Evolutionary conservation across 148 eudicot species (phyloP).

Genomic region (Vaccinium vitisidaea): DNA sequence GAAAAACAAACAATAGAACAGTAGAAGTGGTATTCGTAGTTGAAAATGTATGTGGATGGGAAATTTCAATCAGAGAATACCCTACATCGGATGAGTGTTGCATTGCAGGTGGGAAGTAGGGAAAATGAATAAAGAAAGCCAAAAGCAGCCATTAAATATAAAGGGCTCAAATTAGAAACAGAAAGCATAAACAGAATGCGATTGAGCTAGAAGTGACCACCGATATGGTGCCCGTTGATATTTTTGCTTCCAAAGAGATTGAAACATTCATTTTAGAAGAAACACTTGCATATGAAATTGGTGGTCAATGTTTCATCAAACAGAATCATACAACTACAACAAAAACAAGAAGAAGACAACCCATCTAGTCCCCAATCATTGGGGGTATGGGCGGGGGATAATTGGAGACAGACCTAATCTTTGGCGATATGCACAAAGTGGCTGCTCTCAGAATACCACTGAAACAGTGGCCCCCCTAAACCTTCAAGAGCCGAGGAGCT

Average conservation of each 20-base stretch:
- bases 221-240: not conserved
- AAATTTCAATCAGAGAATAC: not conserved
- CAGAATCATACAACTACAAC: not conserved
- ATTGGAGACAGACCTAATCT: too few species aligned
- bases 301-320: not conserved
- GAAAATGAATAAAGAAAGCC: not conserved
- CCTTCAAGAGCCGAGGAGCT: too few species aligned
- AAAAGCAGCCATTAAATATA: not conserved
- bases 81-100: not conserved
- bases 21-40: not conserved
- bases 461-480: too few species aligned
- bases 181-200: not conserved
- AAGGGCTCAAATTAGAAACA: slow-evolving; percentile 8
- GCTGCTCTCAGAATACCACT: too few species aligned
- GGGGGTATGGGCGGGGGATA: too few species aligned
- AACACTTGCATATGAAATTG: not conserved
- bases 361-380: too few species aligned
- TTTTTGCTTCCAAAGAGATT: not conserved
- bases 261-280: not conserved
- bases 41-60: not conserved
- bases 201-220: not conserved
- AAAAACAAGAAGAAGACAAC: too few species aligned
- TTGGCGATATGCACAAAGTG: too few species aligned
- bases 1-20: not conserved
- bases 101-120: not conserved